Evolutionary conservation across 139 green algal species (phyloP), one percentile per base, ranked within the genome.

Genomic region (Yamagishiella unicocca): DNA sequence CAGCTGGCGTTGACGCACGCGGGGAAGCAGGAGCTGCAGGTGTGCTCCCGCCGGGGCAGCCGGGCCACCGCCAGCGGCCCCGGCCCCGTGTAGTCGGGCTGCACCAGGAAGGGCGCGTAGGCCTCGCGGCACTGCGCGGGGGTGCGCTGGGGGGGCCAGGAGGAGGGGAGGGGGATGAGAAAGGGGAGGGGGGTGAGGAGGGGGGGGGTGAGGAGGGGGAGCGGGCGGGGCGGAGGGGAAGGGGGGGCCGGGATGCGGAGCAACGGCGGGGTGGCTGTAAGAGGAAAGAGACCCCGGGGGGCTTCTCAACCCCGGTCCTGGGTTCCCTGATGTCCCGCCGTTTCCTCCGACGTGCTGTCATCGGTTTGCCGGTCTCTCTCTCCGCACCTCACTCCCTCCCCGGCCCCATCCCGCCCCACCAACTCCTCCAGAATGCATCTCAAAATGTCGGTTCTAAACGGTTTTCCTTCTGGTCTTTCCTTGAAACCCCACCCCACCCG

Each of bases 21-120:
- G 27, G 95, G 93, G 88, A 97, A 97, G 75, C 93, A 96, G n/a
- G 73, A 91, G 21, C 77, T 85, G 80, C 93, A 97, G 8, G 92
- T 97, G 85, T 98, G 96, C 81, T 98, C 95, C 45, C 98, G 85
- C 14, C 88, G 87, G 0, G 96, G 96, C 55, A 98, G 89, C 27
- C 62, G 53, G 1, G 37, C 83, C 29, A 84, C 67, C 1, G 46
- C 21, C 67, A 91, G 33, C 42, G 88, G 88, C 0, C 88, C 88
- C 12, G 72, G 82, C 14, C 81, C 81, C 29, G 12, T 14, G 79
- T 76, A 85, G 43, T 85, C 79, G 29, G 79, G 79, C 0, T 9
- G 31, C 61, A 85, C 61, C 61, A 85, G 79, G 40, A 64, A 85
- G 14, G 61, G 61, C 61, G 79, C 61, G 45, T 64, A 75, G 40